Evolutionary conservation across 305 asterid species (phyloP).

Genomic region (Fraxinus latifolia): DNA sequence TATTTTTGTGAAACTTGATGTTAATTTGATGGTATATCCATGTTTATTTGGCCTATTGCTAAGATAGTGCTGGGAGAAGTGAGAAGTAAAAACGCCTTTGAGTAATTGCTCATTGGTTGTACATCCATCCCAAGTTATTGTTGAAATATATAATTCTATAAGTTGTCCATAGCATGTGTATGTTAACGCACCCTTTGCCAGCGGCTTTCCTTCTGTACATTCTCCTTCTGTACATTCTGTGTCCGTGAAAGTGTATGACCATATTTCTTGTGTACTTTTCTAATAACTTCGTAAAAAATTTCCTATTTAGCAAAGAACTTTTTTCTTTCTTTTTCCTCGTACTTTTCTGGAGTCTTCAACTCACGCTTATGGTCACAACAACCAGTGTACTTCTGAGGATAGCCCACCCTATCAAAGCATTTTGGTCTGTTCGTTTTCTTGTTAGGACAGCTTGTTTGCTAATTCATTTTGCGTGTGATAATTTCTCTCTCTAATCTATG

Average conservation of each 20-base stretch:
- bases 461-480: constrained; percentile 2
- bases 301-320: not conserved
- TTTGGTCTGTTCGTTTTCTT: not conserved
- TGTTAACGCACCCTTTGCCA: not conserved
- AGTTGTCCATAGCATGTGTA: not conserved
- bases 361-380: not conserved
- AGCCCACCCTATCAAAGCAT: constrained; percentile 5
- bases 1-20: not conserved
- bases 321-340: not conserved
- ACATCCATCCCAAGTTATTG: not conserved
- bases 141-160: not conserved
- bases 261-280: constrained; percentile 6
- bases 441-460: not conserved
- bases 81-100: not conserved
- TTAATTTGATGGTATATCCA: constrained; percentile 4
- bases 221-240: not conserved
- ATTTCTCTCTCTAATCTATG: not conserved
- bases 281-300: not conserved
- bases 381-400: constrained; percentile 8
- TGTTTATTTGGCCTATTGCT: constrained; percentile 10
- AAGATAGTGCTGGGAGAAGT: constrained; percentile 4
- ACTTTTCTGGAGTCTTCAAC: not conserved
- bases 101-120: not conserved
- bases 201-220: not conserved
- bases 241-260: not conserved